phyloP scores from a whole-genome alignment of 202 grass and related monocot species.

The Zoysia matrella region DNA sequence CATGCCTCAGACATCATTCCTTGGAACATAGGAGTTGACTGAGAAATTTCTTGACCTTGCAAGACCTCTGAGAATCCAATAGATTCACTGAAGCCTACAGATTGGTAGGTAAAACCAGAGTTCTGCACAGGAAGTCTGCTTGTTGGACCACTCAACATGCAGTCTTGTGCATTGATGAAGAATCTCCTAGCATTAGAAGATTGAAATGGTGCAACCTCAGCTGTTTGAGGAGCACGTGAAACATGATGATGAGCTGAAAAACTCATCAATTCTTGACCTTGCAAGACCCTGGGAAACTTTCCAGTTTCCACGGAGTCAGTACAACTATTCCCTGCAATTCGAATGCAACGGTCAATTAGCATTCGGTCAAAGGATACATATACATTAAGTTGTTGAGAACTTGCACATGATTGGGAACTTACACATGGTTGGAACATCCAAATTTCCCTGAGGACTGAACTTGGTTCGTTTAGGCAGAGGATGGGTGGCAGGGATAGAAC shows the following conservation, averaged over 20 bases:
- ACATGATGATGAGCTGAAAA: slow-evolving; percentile 55
- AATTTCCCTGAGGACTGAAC: slow-evolving; percentile 67
- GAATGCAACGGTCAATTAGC: slow-evolving; percentile 3
- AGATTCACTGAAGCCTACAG: slow-evolving; percentile 87
- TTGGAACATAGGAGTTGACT: slow-evolving; percentile 50
- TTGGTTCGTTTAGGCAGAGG: slow-evolving; percentile 81
- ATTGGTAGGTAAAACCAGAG: slow-evolving; percentile 62
- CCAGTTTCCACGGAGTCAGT: slow-evolving; percentile 73
- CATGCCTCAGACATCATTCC: slow-evolving; percentile 51
- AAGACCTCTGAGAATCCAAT: slow-evolving; percentile 93
- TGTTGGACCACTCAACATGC: slow-evolving; percentile 51
- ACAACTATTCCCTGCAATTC: slow-evolving; percentile 71
- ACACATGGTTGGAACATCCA: slow-evolving; percentile 64
- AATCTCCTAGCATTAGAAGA: slow-evolving; percentile 47
- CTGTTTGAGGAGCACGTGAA: slow-evolving; percentile 50
- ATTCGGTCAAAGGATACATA: slow-evolving; percentile 9
- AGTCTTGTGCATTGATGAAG: slow-evolving; percentile 42
- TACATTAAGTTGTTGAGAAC: not conserved
- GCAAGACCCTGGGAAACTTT: slow-evolving; percentile 98
- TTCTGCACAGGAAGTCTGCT: slow-evolving; percentile 41
- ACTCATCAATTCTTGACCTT: slow-evolving; percentile 99
- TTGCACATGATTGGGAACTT: slow-evolving; percentile 43
- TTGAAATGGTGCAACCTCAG: slow-evolving; percentile 46
- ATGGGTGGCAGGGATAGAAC: slow-evolving; percentile 51
- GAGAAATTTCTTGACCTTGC: slow-evolving; percentile 99